Evolutionary conservation across 2,329 filamentous ascomycete genomes (phyloP).

Genomic region (Penicillium frequentans): DNA sequence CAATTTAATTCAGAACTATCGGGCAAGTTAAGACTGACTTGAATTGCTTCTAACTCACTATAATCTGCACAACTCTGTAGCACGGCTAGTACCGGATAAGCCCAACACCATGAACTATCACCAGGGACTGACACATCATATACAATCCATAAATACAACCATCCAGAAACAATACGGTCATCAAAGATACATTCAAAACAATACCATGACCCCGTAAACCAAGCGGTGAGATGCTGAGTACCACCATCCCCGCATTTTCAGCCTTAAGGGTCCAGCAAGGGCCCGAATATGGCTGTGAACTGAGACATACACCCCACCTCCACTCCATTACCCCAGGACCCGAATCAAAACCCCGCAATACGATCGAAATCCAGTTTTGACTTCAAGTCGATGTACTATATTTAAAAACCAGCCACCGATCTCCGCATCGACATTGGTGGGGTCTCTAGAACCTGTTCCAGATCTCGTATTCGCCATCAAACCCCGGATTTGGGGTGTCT

Average conservation of each 20-base stretch:
- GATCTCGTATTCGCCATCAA: conserved; percentile 28
- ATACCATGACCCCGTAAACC: background rate
- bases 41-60: no score
- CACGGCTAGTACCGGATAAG: no score
- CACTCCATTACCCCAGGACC: background rate
- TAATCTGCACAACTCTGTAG: no score
- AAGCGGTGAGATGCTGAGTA: background rate
- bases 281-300: background rate
- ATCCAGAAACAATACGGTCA: background rate
- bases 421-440: conserved; percentile 10
- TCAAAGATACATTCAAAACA: background rate
- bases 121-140: no score
- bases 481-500: conserved; percentile 2
- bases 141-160: no score
- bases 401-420: background rate
- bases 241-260: background rate
- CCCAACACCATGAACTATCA: no score
- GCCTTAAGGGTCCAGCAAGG: background rate
- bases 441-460: conserved; percentile 18
- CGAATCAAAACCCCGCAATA: background rate
- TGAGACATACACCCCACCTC: background rate
- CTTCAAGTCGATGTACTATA: background rate
- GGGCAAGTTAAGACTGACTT: no score
- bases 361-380: background rate
- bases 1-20: no score